Evolutionary conservation across 1,284 basidiomycete species (phyloP), one percentile per base, ranked within the genome.

Genomic region (Trichosporon sp.): DNA sequence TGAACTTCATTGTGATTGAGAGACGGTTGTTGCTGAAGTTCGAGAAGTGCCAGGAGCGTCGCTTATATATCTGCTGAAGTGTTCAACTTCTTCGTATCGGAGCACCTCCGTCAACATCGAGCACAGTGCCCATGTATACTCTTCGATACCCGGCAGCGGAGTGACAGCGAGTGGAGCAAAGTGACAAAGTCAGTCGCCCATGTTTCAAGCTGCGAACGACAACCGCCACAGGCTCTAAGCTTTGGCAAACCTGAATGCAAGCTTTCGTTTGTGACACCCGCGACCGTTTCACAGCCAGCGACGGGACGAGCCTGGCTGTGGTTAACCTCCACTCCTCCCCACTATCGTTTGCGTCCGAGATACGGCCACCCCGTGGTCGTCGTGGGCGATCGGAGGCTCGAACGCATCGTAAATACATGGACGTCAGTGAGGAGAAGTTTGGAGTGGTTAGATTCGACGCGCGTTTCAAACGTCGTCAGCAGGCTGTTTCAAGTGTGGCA

Each of bases 1-100:
- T 6, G 32, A 43, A 26, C 51, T 54, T 54, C 51, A 21, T 65
- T 65, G 64, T 65, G n/a, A n/a, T 63, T 43, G 32, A 35, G 8
- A 43, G 38, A 21, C 40, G 21, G 51, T 54, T 54, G 51, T 54
- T 54, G 19, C 8, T 21, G 51, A 16, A 2, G 5, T 10, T 54
- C 6, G 8, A 16, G 6, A 3, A 8, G 3, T 16, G 19, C 10
- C 51, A 54, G 51, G 26, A 3, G 19, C 2, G 4, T 19, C 1
- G 19, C 19, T 26, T 54, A 6, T 54, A 54, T 54, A 54, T 8
- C 19, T 54, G 35, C 10, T 21, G 19, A 21, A 26, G 26, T 26
- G 26, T 26, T 26, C 26, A 26, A 26, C 26, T 26, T 26, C 26
- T 26, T 26, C 26, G 26, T 26, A 26, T 26, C 26, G 26, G 26